Conservation (phyloP, 2,329 filamentous ascomycete species). For the Graphilbum ipis-grandicollis region DNA sequence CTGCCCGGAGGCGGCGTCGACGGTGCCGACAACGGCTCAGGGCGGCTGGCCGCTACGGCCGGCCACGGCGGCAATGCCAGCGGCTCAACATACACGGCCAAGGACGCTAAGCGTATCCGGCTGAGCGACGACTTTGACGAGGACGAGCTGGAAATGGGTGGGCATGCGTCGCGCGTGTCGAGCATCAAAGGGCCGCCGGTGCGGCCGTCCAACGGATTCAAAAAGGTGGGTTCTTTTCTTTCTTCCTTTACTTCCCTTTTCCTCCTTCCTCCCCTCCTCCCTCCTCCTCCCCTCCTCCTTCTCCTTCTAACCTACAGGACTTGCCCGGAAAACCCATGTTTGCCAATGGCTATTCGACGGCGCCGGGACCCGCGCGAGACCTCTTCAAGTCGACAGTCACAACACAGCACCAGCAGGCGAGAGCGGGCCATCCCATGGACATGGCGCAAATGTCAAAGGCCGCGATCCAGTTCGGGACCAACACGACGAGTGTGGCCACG, state of each 20-base stretch:
- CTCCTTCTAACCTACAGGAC: slow-evolving; percentile 33
- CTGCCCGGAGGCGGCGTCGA: slow-evolving; percentile 31
- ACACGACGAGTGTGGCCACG: slow-evolving; percentile 11
- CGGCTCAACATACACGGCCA: slow-evolving; percentile 48
- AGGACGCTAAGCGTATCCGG: slow-evolving; percentile 64
- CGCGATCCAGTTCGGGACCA: slow-evolving; percentile 77
- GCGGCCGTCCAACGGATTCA: slow-evolving; percentile 53
- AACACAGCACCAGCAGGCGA: slow-evolving; percentile 47
- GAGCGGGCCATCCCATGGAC: slow-evolving; percentile 54
- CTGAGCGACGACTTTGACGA: slow-evolving; percentile 58
- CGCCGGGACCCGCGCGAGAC: slow-evolving; percentile 38
- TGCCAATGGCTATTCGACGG: slow-evolving; percentile 42
- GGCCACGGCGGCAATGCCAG: slow-evolving; percentile 26
- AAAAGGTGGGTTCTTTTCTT: slow-evolving; percentile 38
- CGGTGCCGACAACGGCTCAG: slow-evolving; percentile 2
- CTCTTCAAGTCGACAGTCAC: slow-evolving; percentile 51
- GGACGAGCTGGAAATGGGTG: slow-evolving; percentile 31
- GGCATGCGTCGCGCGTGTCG: slow-evolving; percentile 37
- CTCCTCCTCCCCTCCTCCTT: neutral
- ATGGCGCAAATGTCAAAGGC: slow-evolving; percentile 78
- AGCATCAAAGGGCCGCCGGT: slow-evolving; percentile 69
- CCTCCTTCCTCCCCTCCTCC: too few species aligned
- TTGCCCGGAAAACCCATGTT: slow-evolving; percentile 41
- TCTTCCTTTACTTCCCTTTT: neutral
- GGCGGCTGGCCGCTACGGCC: neutral